Conservation (phyloP, 805 yeast genomes). For the Cyberlindnera japonica region DNA sequence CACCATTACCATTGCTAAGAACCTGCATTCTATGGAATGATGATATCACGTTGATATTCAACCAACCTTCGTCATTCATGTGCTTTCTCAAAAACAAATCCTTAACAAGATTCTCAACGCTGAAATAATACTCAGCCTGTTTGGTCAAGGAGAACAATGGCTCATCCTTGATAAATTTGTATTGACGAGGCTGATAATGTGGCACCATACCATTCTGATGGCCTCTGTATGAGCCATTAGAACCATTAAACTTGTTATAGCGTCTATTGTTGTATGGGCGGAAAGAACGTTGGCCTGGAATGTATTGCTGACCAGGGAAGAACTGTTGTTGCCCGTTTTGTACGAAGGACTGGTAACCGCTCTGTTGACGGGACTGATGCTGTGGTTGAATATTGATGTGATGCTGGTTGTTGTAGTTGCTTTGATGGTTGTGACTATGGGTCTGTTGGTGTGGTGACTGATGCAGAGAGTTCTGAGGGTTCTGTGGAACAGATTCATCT, state of each 20-base stretch:
- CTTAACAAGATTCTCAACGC: conserved; percentile 79
- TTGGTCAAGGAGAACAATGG: conserved; percentile 23
- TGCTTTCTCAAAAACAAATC: conserved; percentile 79
- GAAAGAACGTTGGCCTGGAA: conserved; percentile 16
- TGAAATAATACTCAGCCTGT: conserved; percentile 89
- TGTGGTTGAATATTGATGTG: conserved; percentile 10
- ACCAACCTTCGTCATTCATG: conserved; percentile 75
- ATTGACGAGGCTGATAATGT: conserved; percentile 6
- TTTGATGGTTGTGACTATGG: conserved; percentile 6
- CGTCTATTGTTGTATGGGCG: conserved; percentile 26
- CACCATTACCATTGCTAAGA: conserved; percentile 52
- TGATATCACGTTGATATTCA: conserved; percentile 59
- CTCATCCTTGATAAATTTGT: conserved; percentile 17
- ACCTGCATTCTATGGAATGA: conserved; percentile 73
- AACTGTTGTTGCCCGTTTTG: conserved; percentile 12
- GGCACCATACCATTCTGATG: too few species aligned
- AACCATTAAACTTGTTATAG: conserved; percentile 23
- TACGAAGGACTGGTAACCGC: conserved; percentile 10
- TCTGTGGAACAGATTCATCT: conserved; percentile 1
- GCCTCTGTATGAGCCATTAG: too few species aligned
- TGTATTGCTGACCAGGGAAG: conserved; percentile 6
- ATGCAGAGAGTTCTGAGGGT: conserved; percentile 9
- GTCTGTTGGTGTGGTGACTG: conserved; percentile 10
- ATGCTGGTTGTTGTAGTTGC: conserved; percentile 12
- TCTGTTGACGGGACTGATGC: conserved; percentile 12